Percentiles rank a stretch among this genome's conserved stretches.
These are phyloP conservation scores for Sungouiozyma intestinalis DNA, from an alignment of 805 yeast genomes.

Conservation along the genomic window DNA sequence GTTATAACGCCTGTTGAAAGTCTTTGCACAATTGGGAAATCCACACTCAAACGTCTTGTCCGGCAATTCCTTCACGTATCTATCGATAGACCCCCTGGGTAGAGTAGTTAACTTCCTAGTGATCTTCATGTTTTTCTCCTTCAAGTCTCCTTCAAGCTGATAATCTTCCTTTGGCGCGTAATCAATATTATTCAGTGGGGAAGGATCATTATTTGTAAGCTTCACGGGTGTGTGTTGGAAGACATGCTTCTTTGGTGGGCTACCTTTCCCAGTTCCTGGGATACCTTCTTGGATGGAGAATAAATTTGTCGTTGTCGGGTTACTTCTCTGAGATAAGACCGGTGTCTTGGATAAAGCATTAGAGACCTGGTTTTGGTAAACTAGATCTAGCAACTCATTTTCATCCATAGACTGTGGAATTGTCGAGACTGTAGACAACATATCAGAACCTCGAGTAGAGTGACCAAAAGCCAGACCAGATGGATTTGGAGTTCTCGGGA, in stretches of 20 bases:
- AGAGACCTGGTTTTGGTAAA: constrained; percentile 11
- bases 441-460: not conserved
- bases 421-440: constrained; percentile 25
- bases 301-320: not conserved
- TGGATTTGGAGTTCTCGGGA: not conserved
- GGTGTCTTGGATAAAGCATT: not conserved
- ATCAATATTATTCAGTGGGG: no score
- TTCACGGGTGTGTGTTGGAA: constrained; percentile 24
- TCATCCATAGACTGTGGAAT: constrained; percentile 21
- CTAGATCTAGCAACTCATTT: constrained; percentile 2
- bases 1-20: constrained; percentile 80
- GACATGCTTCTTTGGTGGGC: constrained; percentile 22
- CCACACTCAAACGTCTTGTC: constrained; percentile 64
- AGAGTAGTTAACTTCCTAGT: constrained; percentile 30
- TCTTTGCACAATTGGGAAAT: constrained; percentile 69
- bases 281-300: constrained; percentile 3
- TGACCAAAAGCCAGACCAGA: not conserved
- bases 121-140: constrained; percentile 9
- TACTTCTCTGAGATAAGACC: no score
- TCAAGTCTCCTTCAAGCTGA: not conserved
- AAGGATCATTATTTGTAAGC: constrained; percentile 1
- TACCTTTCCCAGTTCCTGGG: not conserved
- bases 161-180: not conserved
- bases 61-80: constrained; percentile 72
- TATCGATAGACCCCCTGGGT: constrained; percentile 85